Conservation (phyloP, 495 filamentous ascomycete genomes). For the Tuber microsphaerosporum region DNA sequence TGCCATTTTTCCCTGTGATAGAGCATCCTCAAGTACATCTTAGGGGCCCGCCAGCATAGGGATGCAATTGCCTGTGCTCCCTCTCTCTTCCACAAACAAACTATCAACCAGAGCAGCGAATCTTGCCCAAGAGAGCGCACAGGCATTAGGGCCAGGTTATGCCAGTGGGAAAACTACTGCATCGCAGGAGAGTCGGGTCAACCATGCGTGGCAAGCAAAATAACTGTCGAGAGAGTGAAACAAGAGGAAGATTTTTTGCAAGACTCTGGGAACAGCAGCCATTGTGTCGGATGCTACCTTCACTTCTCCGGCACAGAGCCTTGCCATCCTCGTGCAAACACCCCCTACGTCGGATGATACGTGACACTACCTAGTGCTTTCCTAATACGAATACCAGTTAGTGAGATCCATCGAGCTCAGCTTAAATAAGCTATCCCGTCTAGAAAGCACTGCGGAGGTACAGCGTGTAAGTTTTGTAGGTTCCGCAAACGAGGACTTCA, state of each 20-base stretch:
- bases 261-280: not conserved
- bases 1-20: too few species aligned
- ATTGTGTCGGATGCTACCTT: not conserved
- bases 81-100: too few species aligned
- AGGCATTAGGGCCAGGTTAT: not conserved
- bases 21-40: too few species aligned
- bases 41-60: too few species aligned
- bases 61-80: too few species aligned
- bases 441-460: too few species aligned
- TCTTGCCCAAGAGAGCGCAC: not conserved
- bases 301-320: not conserved
- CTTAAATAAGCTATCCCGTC: too few species aligned
- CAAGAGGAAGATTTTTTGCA: not conserved
- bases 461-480: too few species aligned
- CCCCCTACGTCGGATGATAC: not conserved
- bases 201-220: not conserved
- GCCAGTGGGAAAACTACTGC: not conserved
- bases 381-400: too few species aligned
- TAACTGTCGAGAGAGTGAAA: not conserved
- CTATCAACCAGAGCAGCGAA: not conserved
- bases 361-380: not conserved
- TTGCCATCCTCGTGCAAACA: not conserved
- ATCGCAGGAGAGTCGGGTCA: not conserved
- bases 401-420: too few species aligned
- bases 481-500: too few species aligned